Evolutionary conservation across 1,139 yeast genomes (phyloP).

Genomic region (Debaryomyces fabryi): DNA sequence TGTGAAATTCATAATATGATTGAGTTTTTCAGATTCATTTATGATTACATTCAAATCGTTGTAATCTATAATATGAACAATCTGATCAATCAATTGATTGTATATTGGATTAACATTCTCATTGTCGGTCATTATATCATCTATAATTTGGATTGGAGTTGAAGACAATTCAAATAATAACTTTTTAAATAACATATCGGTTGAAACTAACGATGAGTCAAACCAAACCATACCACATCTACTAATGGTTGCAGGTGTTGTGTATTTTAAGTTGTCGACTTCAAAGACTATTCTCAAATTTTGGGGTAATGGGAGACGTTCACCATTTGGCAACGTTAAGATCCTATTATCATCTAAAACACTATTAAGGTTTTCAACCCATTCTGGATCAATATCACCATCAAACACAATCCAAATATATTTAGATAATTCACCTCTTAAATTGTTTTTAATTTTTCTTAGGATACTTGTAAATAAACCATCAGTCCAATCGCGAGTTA

Average conservation of each 20-base stretch:
- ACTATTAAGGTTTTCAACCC: slow-evolving; percentile 92
- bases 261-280: slow-evolving; percentile 61
- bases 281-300: slow-evolving; percentile 77
- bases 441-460: slow-evolving; percentile 59
- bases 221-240: slow-evolving; percentile 92
- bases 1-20: slow-evolving; percentile 60
- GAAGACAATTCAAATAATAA: slow-evolving; percentile 26
- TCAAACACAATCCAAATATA: slow-evolving; percentile 84
- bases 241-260: slow-evolving; percentile 91
- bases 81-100: neutral
- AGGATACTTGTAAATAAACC: slow-evolving; percentile 77
- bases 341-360: slow-evolving; percentile 86
- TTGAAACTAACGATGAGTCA: slow-evolving; percentile 33
- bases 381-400: slow-evolving; percentile 91
- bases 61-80: slow-evolving; percentile 9
- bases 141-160: slow-evolving; percentile 16
- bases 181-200: slow-evolving; percentile 23
- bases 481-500: slow-evolving; percentile 92
- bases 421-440: slow-evolving; percentile 59
- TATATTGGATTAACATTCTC: slow-evolving; percentile 8
- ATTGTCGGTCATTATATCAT: slow-evolving; percentile 12
- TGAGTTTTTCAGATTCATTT: slow-evolving; percentile 22
- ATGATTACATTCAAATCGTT: slow-evolving; percentile 11
- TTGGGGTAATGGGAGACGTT: slow-evolving; percentile 67
- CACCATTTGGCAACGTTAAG: slow-evolving; percentile 88